These are phyloP conservation scores for Yarrowia phangngaensis DNA, from an alignment of 805 yeast species.

Conservation along the genomic window DNA sequence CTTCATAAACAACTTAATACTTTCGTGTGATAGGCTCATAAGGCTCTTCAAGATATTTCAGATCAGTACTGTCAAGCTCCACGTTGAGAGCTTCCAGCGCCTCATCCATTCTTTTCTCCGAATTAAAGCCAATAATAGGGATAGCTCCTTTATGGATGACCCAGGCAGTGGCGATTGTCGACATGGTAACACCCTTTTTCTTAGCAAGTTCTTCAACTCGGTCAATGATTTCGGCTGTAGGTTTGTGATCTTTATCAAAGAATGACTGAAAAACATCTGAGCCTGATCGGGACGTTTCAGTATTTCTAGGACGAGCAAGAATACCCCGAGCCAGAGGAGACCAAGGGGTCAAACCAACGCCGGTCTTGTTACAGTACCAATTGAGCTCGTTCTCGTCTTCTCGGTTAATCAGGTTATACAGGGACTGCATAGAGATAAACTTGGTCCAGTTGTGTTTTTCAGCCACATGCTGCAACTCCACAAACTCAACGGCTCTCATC, in stretches of 20 bases:
- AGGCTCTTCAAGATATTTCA: slow-evolving; percentile 37
- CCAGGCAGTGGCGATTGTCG: slow-evolving; percentile 54
- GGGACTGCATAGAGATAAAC: slow-evolving; percentile 58
- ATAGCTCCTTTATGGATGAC: slow-evolving; percentile 47
- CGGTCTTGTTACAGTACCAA: slow-evolving; percentile 51
- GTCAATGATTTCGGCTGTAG: slow-evolving; percentile 40
- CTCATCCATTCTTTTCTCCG: slow-evolving; percentile 51
- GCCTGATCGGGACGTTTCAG: slow-evolving; percentile 10
- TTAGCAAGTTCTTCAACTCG: slow-evolving; percentile 55
- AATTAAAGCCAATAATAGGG: slow-evolving; percentile 58
- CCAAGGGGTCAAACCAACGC: slow-evolving; percentile 59
- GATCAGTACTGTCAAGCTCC: slow-evolving; percentile 40
- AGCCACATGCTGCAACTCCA: slow-evolving; percentile 51
- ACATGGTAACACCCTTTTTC: slow-evolving; percentile 50
- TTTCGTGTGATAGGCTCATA: slow-evolving; percentile 32
- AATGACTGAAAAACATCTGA: slow-evolving; percentile 14
- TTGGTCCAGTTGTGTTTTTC: slow-evolving; percentile 55
- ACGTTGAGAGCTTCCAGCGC: slow-evolving; percentile 44
- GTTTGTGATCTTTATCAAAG: slow-evolving; percentile 19
- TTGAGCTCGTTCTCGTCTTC: slow-evolving; percentile 66
- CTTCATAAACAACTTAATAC: too few species aligned
- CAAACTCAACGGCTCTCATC: slow-evolving; percentile 56
- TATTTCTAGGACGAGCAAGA: slow-evolving; percentile 47
- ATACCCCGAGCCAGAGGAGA: slow-evolving; percentile 57
- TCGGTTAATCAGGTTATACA: slow-evolving; percentile 54